Percentiles rank a stretch among this genome's conserved stretches.
Conservation (phyloP, 768 basidiomycete genomes). For the Termitomyces sp. region DNA sequence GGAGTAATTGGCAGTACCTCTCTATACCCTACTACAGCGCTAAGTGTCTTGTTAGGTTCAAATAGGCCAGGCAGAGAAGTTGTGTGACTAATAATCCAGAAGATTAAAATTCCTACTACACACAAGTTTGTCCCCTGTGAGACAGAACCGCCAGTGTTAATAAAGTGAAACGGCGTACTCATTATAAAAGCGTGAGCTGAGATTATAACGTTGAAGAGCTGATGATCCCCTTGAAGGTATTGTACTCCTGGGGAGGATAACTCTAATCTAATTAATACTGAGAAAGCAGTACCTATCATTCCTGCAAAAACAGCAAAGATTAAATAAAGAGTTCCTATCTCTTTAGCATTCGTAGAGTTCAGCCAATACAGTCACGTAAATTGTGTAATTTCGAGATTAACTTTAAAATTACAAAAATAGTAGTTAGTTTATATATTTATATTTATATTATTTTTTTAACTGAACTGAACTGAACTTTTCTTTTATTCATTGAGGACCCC, state of each 20-base stretch:
- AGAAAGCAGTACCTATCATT: constrained; percentile 5
- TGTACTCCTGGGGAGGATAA: constrained; percentile 5
- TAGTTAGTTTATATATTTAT: not conserved
- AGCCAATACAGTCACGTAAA: not conserved
- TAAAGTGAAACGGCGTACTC: not conserved
- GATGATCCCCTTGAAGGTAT: constrained; percentile 6
- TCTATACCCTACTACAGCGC: not conserved
- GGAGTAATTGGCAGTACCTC: not conserved
- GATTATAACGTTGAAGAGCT: constrained; percentile 1
- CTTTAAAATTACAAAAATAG: not conserved
- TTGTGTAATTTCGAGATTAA: not conserved
- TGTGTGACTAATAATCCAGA: not conserved
- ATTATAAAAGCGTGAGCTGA: constrained; percentile 6
- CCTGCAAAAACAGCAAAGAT: constrained; percentile 10
- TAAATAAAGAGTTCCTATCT: constrained; percentile 8
- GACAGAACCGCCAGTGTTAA: not conserved
- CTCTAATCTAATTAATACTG: constrained; percentile 5
- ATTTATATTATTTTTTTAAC: no score
- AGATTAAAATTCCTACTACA: not conserved
- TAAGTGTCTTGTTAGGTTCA: not conserved
- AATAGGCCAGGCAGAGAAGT: not conserved
- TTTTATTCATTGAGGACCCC: no score
- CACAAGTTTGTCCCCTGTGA: not conserved
- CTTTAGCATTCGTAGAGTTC: constrained; percentile 10
- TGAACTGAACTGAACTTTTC: no score